phyloP scores from a whole-genome alignment of 345 rosid species.

The Sapria himalayana region DNA sequence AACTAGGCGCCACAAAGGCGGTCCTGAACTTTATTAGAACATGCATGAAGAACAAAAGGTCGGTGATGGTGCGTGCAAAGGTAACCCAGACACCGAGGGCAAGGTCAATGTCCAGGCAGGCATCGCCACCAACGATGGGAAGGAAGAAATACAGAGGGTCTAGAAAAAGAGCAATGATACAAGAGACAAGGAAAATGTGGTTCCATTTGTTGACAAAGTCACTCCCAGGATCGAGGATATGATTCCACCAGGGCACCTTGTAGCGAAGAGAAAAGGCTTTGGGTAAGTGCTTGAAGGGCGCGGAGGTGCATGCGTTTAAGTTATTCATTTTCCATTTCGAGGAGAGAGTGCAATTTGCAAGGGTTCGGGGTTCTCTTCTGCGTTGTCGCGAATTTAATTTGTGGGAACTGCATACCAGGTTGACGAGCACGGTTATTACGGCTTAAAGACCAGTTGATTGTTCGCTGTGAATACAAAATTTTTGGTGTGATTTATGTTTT shows the following conservation, averaged over 20 bases:
- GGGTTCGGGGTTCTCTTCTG: too few species aligned
- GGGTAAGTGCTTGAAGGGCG: slow-evolving; percentile 22
- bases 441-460: too few species aligned
- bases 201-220: slow-evolving; percentile 40
- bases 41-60: slow-evolving; percentile 42
- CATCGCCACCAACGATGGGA: slow-evolving; percentile 27
- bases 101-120: slow-evolving; percentile 32
- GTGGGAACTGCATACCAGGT: too few species aligned
- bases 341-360: too few species aligned
- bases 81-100: slow-evolving; percentile 35
- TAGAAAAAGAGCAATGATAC: slow-evolving; percentile 50
- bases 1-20: slow-evolving; percentile 44
- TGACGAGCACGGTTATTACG: too few species aligned
- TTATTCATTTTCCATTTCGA: slow-evolving; percentile 19
- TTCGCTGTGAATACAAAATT: too few species aligned
- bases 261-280: slow-evolving; percentile 25
- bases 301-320: slow-evolving; percentile 17
- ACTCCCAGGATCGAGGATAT: slow-evolving; percentile 47
- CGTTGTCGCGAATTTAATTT: too few species aligned
- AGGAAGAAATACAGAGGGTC: slow-evolving; percentile 81
- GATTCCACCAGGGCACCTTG: slow-evolving; percentile 29
- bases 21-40: slow-evolving; percentile 46
- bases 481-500: too few species aligned
- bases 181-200: slow-evolving; percentile 44
- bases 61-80: slow-evolving; percentile 41